Evolutionary conservation across 1,139 yeast species (phyloP).

Genomic region (Kodamaea arcana): DNA sequence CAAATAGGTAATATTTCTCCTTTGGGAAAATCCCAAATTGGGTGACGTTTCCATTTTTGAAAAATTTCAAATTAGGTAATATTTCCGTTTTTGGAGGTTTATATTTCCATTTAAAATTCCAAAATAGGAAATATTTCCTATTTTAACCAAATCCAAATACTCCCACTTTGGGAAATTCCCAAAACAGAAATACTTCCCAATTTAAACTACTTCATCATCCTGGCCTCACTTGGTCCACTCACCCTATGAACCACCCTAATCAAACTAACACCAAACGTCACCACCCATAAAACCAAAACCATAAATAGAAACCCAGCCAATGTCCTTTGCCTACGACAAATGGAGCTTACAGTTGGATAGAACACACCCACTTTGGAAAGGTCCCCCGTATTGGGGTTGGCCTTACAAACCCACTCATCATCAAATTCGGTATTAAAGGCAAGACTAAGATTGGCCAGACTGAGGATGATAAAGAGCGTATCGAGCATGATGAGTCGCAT

Average conservation of each 20-base stretch:
- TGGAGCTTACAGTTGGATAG: conserved; percentile 34
- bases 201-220: too few species aligned
- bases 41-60: too few species aligned
- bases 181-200: too few species aligned
- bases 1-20: too few species aligned
- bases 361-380: conserved; percentile 16
- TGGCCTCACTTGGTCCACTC: too few species aligned
- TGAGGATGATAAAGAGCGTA: conserved; percentile 80
- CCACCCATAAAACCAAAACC: conserved; percentile 75
- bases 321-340: conserved; percentile 79
- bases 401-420: conserved; percentile 73
- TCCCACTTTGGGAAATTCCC: too few species aligned
- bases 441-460: conserved; percentile 84
- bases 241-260: conserved; percentile 80
- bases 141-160: too few species aligned
- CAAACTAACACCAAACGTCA: conserved; percentile 79
- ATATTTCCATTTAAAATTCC: too few species aligned
- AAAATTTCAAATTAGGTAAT: too few species aligned
- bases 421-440: conserved; percentile 83
- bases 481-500: conserved; percentile 76
- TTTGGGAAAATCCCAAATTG: too few species aligned
- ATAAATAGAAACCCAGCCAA: conserved; percentile 75
- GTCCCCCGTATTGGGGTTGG: conserved; percentile 18
- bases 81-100: too few species aligned
- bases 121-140: too few species aligned